Evolutionary conservation across 2,329 filamentous ascomycete species (phyloP).

Genomic region (Clonostachys sp.): DNA sequence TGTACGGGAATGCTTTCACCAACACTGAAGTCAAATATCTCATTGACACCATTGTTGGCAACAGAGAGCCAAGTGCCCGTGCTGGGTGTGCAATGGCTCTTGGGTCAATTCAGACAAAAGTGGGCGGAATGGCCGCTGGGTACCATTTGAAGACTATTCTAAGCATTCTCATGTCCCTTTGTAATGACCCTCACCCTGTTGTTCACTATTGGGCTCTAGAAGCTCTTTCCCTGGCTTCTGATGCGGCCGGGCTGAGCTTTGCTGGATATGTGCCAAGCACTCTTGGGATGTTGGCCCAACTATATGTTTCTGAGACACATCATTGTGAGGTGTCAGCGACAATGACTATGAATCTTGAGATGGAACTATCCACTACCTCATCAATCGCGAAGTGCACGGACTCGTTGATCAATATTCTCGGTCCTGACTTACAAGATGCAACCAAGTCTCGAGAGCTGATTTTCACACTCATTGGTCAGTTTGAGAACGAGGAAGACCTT

Average conservation of each 20-base stretch:
- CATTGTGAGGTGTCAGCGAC: slow-evolving; percentile 77
- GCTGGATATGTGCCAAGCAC: slow-evolving; percentile 86
- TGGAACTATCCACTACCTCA: slow-evolving; percentile 76
- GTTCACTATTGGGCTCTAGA: slow-evolving; percentile 97
- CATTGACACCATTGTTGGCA: slow-evolving; percentile 89
- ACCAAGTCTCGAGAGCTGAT: slow-evolving; percentile 90
- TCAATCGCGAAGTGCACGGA: slow-evolving; percentile 86
- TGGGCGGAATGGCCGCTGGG: slow-evolving; percentile 95
- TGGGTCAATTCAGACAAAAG: slow-evolving; percentile 88
- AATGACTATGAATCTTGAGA: slow-evolving; percentile 84
- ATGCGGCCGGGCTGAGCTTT: slow-evolving; percentile 89
- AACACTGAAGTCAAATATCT: slow-evolving; percentile 86
- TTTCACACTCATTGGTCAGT: slow-evolving; percentile 77
- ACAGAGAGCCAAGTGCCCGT: slow-evolving; percentile 87
- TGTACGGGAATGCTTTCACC: slow-evolving; percentile 83
- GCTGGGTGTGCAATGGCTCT: slow-evolving; percentile 93
- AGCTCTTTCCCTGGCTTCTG: slow-evolving; percentile 78
- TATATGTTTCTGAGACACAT: slow-evolving; percentile 89
- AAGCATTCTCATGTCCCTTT: slow-evolving; percentile 96
- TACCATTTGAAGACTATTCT: slow-evolving; percentile 96
- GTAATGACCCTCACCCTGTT: slow-evolving; percentile 89
- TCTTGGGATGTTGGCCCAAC: slow-evolving; percentile 87
- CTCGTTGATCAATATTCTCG: slow-evolving; percentile 93
- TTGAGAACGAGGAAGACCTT: slow-evolving; percentile 69
- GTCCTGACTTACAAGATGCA: slow-evolving; percentile 90